phyloP scores from a whole-genome alignment of 1,284 basidiomycete genomes.

The Xerocomus minutiporus region DNA sequence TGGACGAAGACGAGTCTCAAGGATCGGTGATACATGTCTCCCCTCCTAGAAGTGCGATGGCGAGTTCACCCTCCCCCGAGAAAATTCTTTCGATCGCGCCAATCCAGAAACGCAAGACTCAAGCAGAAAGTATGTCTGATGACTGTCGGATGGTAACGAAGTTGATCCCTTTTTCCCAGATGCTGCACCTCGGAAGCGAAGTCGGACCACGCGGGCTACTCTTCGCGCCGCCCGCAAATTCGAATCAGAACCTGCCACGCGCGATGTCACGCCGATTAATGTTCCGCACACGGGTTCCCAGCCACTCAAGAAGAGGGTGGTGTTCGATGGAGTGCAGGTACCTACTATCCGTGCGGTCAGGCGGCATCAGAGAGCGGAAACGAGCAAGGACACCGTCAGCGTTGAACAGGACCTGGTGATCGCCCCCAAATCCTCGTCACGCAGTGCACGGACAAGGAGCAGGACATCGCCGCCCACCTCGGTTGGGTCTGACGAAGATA shows the following conservation, averaged over 20 bases:
- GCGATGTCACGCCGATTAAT: constrained; percentile 17
- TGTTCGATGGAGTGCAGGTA: constrained; percentile 29
- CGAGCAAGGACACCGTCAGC: not conserved
- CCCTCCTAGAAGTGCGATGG: not conserved
- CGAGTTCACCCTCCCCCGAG: not conserved
- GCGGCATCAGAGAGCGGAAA: constrained; percentile 2
- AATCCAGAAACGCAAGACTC: constrained; percentile 12
- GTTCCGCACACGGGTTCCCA: constrained; percentile 19
- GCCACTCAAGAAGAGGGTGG: constrained; percentile 16
- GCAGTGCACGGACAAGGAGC: not conserved
- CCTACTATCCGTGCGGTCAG: constrained; percentile 18
- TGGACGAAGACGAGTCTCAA: constrained; percentile 1
- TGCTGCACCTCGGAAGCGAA: constrained; percentile 17
- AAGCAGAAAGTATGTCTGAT: not conserved
- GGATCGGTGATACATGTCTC: not conserved
- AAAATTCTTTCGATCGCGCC: not conserved
- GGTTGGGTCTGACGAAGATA: constrained; percentile 18
- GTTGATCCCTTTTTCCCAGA: constrained; percentile 15
- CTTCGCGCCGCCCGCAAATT: constrained; percentile 16
- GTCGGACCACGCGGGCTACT: constrained; percentile 8
- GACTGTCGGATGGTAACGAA: not conserved
- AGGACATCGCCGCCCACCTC: constrained; percentile 2
- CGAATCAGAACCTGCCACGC: constrained; percentile 28
- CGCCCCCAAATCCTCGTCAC: not conserved
- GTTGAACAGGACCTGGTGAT: not conserved